These are phyloP conservation scores for Tetracentron sinense DNA, from an alignment of 164 flowering plant genomes.

Conservation along the genomic window DNA sequence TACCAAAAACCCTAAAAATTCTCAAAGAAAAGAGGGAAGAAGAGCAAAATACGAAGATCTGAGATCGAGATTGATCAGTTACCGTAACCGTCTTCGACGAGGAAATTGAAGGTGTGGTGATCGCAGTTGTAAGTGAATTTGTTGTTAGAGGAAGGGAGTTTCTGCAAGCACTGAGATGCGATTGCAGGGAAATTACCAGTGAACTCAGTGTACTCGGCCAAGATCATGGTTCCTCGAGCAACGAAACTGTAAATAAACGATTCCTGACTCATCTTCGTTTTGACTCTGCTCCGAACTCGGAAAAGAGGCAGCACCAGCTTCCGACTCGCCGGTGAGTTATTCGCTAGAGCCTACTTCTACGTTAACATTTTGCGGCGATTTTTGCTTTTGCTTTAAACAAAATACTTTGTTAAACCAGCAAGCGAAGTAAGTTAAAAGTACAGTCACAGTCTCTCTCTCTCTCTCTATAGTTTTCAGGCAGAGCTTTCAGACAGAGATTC, in stretches of 20 bases:
- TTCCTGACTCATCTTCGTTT: conserved; percentile 51
- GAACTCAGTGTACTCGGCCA: conserved; percentile 82
- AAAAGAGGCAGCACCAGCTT: not conserved
- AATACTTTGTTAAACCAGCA: no score
- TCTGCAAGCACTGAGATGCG: conserved; percentile 73
- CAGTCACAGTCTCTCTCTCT: no score
- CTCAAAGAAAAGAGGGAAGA: not conserved
- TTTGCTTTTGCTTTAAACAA: no score
- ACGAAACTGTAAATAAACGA: conserved; percentile 83
- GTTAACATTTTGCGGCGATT: no score
- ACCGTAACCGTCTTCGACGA: conserved; percentile 81
- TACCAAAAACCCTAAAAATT: not conserved
- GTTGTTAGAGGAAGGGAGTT: conserved; percentile 66
- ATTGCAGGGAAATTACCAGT: conserved; percentile 85
- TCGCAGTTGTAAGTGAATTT: conserved; percentile 83
- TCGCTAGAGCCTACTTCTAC: conserved; percentile 2
- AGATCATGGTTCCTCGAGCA: conserved; percentile 73
- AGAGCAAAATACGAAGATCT: not conserved
- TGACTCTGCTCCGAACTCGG: not conserved
- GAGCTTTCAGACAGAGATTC: no score
- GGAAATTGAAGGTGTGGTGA: conserved; percentile 75
- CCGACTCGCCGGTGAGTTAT: not conserved
- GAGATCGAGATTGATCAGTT: conserved; percentile 2
- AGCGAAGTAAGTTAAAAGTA: no score
- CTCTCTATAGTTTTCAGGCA: no score